A percentile compares a stretch with the other conserved stretches of the same genome.
These are phyloP conservation scores for Hemisphaericaspora subhashii DNA, from an alignment of 1,139 yeast genomes.

Conservation along the genomic window DNA sequence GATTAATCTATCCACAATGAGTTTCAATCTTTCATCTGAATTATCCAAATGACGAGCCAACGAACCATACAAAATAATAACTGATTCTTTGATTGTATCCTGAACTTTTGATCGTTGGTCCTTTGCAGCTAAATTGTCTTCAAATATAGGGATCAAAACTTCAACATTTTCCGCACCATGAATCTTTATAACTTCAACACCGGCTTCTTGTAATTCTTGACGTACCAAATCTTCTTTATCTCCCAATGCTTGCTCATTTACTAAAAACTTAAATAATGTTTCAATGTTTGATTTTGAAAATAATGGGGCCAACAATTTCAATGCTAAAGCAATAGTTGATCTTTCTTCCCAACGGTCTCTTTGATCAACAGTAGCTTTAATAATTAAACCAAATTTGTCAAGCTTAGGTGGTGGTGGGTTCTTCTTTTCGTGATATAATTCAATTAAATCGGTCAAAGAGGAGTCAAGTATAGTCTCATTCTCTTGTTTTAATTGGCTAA, in stretches of 20 bases:
- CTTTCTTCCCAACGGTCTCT: constrained; percentile 83
- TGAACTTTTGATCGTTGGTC: constrained; percentile 49
- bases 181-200: constrained; percentile 61
- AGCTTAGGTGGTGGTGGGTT: constrained; percentile 75
- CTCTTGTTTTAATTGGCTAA: constrained; percentile 27
- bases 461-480: constrained; percentile 18
- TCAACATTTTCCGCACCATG: constrained; percentile 72
- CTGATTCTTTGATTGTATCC: constrained; percentile 73
- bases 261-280: constrained; percentile 56
- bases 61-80: constrained; percentile 83
- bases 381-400: constrained; percentile 78
- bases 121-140: constrained; percentile 50
- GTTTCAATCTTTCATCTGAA: constrained; percentile 61
- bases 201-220: constrained; percentile 88
- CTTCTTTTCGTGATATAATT: constrained; percentile 57
- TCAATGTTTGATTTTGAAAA: constrained; percentile 44
- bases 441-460: constrained; percentile 50
- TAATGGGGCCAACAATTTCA: constrained; percentile 57
- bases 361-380: constrained; percentile 59
- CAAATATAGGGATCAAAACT: constrained; percentile 74
- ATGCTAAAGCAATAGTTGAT: constrained; percentile 73
- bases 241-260: constrained; percentile 63
- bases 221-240: constrained; percentile 75
- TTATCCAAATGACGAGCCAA: constrained; percentile 76
- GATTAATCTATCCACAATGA: constrained; percentile 68